phyloP scores from a whole-genome alignment of 1,139 yeast genomes.

The Scheffersomyces quercinus region DNA sequence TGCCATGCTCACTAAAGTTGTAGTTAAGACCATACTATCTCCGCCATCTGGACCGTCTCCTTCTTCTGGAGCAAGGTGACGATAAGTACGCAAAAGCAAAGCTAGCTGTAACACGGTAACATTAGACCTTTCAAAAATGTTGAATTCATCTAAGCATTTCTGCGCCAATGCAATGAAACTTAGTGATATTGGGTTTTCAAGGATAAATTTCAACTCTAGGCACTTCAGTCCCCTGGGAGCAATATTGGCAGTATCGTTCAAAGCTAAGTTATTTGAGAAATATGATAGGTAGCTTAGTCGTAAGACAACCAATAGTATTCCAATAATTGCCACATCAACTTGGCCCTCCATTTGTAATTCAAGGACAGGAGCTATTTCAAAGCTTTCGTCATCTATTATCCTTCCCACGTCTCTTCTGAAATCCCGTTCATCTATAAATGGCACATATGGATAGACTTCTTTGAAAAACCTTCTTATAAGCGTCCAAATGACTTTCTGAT shows the following conservation, averaged over 20 bases:
- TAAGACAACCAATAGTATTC: conserved; percentile 2
- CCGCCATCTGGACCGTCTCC: conserved; percentile 3
- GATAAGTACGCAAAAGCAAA: conserved; percentile 2
- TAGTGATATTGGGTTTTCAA: not conserved
- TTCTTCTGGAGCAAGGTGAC: conserved; percentile 3
- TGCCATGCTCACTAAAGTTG: conserved; percentile 2
- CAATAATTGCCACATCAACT: conserved; percentile 2
- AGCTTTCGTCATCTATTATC: not conserved
- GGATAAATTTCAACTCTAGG: not conserved
- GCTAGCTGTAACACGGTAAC: conserved; percentile 2
- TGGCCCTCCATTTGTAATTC: not conserved
- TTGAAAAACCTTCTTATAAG: conserved; percentile 9
- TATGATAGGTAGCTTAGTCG: conserved; percentile 2
- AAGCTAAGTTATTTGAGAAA: conserved; percentile 1
- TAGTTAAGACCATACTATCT: not conserved
- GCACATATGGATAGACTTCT: conserved; percentile 9
- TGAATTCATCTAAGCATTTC: conserved; percentile 1
- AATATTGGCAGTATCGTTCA: not conserved
- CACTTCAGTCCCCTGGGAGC: not conserved
- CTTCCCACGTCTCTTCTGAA: conserved; percentile 5
- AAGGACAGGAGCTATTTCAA: not conserved
- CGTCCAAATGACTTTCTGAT: conserved; percentile 6
- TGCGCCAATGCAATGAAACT: conserved; percentile 1
- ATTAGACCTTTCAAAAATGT: not conserved
- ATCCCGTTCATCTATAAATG: conserved; percentile 8